phyloP scores from a whole-genome alignment of 495 filamentous ascomycete genomes.

The Aspergillus bridgeri region DNA sequence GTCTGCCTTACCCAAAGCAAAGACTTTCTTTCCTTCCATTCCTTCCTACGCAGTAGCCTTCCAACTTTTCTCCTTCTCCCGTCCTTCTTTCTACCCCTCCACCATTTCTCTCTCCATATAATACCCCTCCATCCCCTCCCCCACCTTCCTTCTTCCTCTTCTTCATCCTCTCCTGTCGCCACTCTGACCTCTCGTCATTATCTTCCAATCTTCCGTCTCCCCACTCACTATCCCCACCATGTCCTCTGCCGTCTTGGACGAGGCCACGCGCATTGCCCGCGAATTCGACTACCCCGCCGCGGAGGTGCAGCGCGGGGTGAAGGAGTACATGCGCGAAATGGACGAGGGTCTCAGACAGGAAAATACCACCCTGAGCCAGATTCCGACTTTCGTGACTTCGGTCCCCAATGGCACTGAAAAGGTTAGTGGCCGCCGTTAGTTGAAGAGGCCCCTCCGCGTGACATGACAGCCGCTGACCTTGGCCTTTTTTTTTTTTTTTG shows the following conservation, averaged over 20 bases:
- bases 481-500: no score
- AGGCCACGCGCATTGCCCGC: conserved; percentile 72
- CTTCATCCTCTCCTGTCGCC: not conserved
- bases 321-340: conserved; percentile 83
- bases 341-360: conserved; percentile 79
- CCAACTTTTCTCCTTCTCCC: not conserved
- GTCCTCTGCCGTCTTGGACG: conserved; percentile 57
- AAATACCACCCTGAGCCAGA: conserved; percentile 82
- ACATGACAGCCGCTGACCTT: conserved; percentile 1
- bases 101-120: conserved; percentile 5
- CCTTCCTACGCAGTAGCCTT: conserved; percentile 6
- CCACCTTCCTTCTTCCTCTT: conserved; percentile 1
- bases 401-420: conserved; percentile 98
- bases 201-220: conserved; percentile 5
- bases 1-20: no score
- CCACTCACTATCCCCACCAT: conserved; percentile 20
- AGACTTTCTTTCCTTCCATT: conserved; percentile 8
- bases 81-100: conserved; percentile 6
- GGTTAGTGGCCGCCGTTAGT: conserved; percentile 28
- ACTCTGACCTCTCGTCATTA: conserved; percentile 4
- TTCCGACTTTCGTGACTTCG: conserved; percentile 91
- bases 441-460: conserved; percentile 6
- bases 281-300: conserved; percentile 84
- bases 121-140: conserved; percentile 1
- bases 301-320: conserved; percentile 72